Percentiles rank a stretch among this genome's conserved stretches.
These are phyloP conservation scores for Penicillium corylophilum DNA, from an alignment of 2,329 filamentous ascomycete species.

Conservation along the genomic window DNA sequence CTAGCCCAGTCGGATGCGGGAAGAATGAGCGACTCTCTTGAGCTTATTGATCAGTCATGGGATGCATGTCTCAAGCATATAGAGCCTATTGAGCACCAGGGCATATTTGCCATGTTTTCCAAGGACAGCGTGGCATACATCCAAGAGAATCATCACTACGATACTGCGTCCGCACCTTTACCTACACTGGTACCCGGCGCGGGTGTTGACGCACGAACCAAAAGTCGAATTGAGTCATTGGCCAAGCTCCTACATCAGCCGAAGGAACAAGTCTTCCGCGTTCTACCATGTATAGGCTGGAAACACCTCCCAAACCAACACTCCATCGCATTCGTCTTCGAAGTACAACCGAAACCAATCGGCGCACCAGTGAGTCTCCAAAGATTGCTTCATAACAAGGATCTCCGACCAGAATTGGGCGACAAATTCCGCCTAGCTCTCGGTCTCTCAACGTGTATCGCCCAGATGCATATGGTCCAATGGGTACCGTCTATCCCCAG, in stretches of 20 bases:
- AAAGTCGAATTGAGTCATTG: constrained; percentile 2
- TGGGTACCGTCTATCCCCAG: not conserved
- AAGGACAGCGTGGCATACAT: constrained; percentile 1
- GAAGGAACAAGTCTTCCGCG: constrained; percentile 6
- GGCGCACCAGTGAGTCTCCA: constrained; percentile 7
- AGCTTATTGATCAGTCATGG: constrained; percentile 1
- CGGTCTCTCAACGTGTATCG: constrained; percentile 4
- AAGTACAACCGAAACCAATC: constrained; percentile 8
- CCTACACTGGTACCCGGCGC: not conserved
- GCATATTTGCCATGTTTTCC: constrained; percentile 8
- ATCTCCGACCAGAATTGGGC: constrained; percentile 2
- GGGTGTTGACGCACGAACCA: constrained; percentile 1
- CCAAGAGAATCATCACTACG: constrained; percentile 8
- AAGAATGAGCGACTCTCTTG: not conserved
- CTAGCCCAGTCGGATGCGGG: constrained; percentile 6
- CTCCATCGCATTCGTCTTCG: constrained; percentile 8
- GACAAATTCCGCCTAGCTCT: constrained; percentile 9
- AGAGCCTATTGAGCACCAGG: constrained; percentile 1
- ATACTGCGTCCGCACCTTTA: not conserved
- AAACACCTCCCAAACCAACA: constrained; percentile 5
- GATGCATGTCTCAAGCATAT: constrained; percentile 3
- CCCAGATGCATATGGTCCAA: constrained; percentile 11
- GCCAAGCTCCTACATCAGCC: constrained; percentile 9
- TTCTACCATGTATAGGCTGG: constrained; percentile 7
- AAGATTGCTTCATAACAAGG: constrained; percentile 1